These are phyloP conservation scores for Otatea glauca DNA, from an alignment of 176 grass and related monocot species.

Conservation along the genomic window DNA sequence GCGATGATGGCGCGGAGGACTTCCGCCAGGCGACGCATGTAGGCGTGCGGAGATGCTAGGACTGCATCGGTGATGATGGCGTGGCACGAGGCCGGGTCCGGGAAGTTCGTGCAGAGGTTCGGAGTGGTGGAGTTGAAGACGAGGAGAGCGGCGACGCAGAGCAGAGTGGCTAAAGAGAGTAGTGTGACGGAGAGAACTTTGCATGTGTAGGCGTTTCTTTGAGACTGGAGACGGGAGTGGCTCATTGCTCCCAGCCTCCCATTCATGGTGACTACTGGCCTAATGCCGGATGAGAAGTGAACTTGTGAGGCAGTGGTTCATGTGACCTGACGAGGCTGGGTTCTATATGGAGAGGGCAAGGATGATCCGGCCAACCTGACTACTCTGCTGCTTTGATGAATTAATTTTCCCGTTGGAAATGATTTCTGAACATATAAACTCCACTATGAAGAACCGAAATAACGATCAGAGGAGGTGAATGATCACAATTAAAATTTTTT, in stretches of 20 bases:
- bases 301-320: not conserved
- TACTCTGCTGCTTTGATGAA: no score
- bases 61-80: slow-evolving; percentile 45
- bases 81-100: slow-evolving; percentile 51
- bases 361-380: no score
- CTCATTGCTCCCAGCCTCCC: slow-evolving; percentile 21
- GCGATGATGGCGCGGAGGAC: slow-evolving; percentile 47
- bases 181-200: slow-evolving; percentile 27
- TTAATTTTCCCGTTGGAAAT: no score
- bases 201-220: not conserved
- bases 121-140: not conserved
- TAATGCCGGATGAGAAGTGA: not conserved
- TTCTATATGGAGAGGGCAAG: no score
- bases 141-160: slow-evolving; percentile 33
- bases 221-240: slow-evolving; percentile 46
- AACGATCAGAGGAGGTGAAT: no score
- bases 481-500: no score
- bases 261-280: slow-evolving; percentile 20
- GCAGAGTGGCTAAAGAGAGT: slow-evolving; percentile 29
- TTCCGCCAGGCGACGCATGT: not conserved
- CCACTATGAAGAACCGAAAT: no score
- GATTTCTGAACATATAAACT: no score
- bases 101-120: slow-evolving; percentile 44
- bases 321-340: not conserved
- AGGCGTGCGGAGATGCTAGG: not conserved